A percentile compares a stretch with the other conserved stretches of the same genome.
These are phyloP conservation scores for Stagonosporopsis cucurbitacearum DNA, from an alignment of 2,329 filamentous ascomycete species.

Conservation along the genomic window DNA sequence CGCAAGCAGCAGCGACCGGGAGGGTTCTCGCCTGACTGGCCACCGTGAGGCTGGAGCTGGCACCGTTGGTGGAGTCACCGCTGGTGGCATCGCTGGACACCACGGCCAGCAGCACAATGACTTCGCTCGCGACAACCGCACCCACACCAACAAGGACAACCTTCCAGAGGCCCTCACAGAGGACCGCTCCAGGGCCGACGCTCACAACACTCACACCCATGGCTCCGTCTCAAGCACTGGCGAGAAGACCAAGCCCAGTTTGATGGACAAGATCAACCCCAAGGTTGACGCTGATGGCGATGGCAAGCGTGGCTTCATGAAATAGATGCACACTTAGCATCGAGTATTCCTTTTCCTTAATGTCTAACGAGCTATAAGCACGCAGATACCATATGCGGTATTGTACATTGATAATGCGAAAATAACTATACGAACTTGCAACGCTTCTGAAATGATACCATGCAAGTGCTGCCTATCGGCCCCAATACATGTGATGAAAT, in stretches of 20 bases:
- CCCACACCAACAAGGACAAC: slow-evolving; percentile 12
- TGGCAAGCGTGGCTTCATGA: slow-evolving; percentile 64
- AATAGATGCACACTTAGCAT: slow-evolving; percentile 40
- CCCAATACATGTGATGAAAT: too few relatives aligned
- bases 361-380: slow-evolving; percentile 10
- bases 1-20: not conserved
- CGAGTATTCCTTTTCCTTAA: not conserved
- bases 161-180: slow-evolving; percentile 24
- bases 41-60: slow-evolving; percentile 14
- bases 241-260: slow-evolving; percentile 51
- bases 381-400: slow-evolving; percentile 13
- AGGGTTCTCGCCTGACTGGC: not conserved
- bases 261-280: slow-evolving; percentile 64
- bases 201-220: slow-evolving; percentile 19
- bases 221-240: slow-evolving; percentile 5
- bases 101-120: slow-evolving; percentile 19
- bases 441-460: too few relatives aligned
- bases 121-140: slow-evolving; percentile 8
- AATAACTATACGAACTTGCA: not conserved
- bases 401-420: slow-evolving; percentile 15
- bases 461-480: too few relatives aligned
- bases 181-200: slow-evolving; percentile 21
- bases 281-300: slow-evolving; percentile 59
- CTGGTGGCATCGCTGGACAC: slow-evolving; percentile 10
- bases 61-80: slow-evolving; percentile 20